A percentile compares a stretch with the other conserved stretches of the same genome.
These are phyloP conservation scores for Cardamine resedifolia DNA, from an alignment of 345 rosid species.

Conservation along the genomic window DNA sequence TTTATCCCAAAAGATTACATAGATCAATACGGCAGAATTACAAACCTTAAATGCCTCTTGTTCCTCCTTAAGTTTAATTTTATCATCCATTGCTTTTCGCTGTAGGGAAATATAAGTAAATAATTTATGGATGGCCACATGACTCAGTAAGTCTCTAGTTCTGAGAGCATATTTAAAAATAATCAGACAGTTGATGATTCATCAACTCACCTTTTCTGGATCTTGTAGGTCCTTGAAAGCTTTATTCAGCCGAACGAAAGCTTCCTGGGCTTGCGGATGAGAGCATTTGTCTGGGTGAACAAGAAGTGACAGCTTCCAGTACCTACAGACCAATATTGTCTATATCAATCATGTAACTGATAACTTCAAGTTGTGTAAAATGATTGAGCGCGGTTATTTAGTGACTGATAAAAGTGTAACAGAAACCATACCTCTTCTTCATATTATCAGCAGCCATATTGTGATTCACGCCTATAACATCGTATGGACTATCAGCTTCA, in stretches of 20 bases:
- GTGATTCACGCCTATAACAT: slow-evolving; percentile 71
- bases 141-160: neutral
- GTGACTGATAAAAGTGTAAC: slow-evolving; percentile 2
- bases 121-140: neutral
- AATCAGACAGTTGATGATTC: slow-evolving; percentile 8
- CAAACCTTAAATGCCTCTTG: slow-evolving; percentile 81
- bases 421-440: slow-evolving; percentile 73
- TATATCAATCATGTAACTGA: slow-evolving; percentile 9
- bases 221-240: slow-evolving; percentile 92
- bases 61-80: slow-evolving; percentile 86
- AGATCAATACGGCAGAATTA: slow-evolving; percentile 13
- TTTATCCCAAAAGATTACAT: slow-evolving; percentile 2
- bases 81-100: slow-evolving; percentile 88
- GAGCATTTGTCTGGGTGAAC: slow-evolving; percentile 97
- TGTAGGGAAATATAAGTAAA: slow-evolving; percentile 33
- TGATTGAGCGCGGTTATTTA: neutral
- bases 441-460: slow-evolving; percentile 68
- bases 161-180: neutral
- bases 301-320: slow-evolving; percentile 92
- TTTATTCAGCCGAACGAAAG: slow-evolving; percentile 78
- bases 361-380: neutral
- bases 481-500: slow-evolving; percentile 71
- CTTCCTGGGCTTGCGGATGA: slow-evolving; percentile 95
- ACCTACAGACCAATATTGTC: slow-evolving; percentile 44
- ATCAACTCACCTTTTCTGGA: slow-evolving; percentile 72